phyloP scores from a whole-genome alignment of 371 early-diverging fungal species.

The Batkoa obscura region DNA sequence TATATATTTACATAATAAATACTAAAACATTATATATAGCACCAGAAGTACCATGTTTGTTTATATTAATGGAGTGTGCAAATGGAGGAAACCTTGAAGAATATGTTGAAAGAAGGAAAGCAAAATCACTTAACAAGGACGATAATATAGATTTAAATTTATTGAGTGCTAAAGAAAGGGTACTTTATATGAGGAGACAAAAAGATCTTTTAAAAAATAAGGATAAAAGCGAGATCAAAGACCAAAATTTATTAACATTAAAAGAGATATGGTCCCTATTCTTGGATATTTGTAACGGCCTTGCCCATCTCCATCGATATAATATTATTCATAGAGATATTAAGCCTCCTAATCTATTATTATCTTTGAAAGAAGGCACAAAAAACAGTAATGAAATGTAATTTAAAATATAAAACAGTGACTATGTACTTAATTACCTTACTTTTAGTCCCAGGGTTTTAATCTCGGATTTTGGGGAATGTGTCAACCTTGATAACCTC shows the following conservation, averaged over 20 bases:
- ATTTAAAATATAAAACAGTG: not conserved
- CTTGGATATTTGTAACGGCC: conserved; percentile 67
- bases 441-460: conserved; percentile 50
- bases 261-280: conserved; percentile 68
- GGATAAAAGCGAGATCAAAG: not conserved
- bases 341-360: conserved; percentile 68
- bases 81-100: conserved; percentile 93
- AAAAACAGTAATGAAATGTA: conserved; percentile 30
- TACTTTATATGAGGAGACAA: not conserved
- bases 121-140: not conserved
- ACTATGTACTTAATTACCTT: not conserved
- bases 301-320: conserved; percentile 64
- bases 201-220: too few relatives aligned
- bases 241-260: conserved; percentile 21
- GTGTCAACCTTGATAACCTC: conserved; percentile 47
- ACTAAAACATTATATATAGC: conserved; percentile 14
- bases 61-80: conserved; percentile 93
- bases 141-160: not conserved
- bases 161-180: not conserved
- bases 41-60: conserved; percentile 81
- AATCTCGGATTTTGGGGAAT: conserved; percentile 93
- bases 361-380: conserved; percentile 26
- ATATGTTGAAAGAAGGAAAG: conserved; percentile 29
- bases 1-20: not conserved
- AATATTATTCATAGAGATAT: conserved; percentile 59